Conservation (phyloP, 345 rosid species). For the Arabis alpina region DNA sequence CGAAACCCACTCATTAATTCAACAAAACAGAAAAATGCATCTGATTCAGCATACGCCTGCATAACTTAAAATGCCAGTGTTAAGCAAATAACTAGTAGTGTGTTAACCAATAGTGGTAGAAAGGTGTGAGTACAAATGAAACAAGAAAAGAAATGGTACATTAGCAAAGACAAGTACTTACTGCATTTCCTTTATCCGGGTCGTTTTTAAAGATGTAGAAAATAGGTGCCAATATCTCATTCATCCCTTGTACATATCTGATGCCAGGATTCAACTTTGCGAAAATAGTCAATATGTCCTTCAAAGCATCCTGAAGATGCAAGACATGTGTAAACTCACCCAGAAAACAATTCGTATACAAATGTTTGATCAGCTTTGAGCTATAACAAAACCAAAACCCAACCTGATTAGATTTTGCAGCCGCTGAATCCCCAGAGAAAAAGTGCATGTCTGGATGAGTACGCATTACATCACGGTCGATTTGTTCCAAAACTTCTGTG, state of each 20-base stretch:
- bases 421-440: constrained; percentile 83
- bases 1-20: constrained; percentile 96
- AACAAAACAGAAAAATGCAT: constrained; percentile 94
- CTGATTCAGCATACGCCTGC: constrained; percentile 90
- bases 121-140: constrained; percentile 36
- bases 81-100: constrained; percentile 37
- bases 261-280: constrained; percentile 98
- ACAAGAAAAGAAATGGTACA: constrained; percentile 21
- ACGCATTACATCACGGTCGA: constrained; percentile 93
- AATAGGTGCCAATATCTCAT: constrained; percentile 91
- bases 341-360: neutral
- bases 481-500: constrained; percentile 87
- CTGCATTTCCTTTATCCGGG: constrained; percentile 77
- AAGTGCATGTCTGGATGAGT: constrained; percentile 97
- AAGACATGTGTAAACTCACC: constrained; percentile 10
- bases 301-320: constrained; percentile 78
- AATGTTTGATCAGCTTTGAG: constrained; percentile 15
- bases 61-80: constrained; percentile 43
- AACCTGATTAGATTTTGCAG: constrained; percentile 88
- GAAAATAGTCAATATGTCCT: constrained; percentile 67
- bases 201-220: constrained; percentile 85
- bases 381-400: constrained; percentile 19
- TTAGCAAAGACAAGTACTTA: constrained; percentile 42
- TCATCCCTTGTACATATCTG: constrained; percentile 99
- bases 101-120: constrained; percentile 6